These are phyloP conservation scores for Nicotiana sylvestris DNA, from an alignment of 257 asterid genomes.

Conservation along the genomic window DNA sequence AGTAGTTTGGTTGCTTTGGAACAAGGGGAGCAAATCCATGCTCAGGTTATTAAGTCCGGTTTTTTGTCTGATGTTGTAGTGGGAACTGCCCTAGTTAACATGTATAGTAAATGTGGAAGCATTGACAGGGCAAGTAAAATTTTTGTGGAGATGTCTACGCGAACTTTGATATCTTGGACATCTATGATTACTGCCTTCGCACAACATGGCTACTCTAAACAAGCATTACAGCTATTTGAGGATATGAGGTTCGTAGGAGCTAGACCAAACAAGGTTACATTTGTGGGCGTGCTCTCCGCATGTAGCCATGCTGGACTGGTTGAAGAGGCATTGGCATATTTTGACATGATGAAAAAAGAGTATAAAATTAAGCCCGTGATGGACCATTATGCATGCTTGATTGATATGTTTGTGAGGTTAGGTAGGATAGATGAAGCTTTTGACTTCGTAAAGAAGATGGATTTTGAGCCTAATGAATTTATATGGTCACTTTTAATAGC, in stretches of 20 bases:
- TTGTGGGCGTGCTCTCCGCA: slow-evolving; percentile 79
- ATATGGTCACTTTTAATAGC: slow-evolving; percentile 83
- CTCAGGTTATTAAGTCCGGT: slow-evolving; percentile 69
- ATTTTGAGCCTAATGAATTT: slow-evolving; percentile 55
- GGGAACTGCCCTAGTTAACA: slow-evolving; percentile 80
- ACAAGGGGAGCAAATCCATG: slow-evolving; percentile 93
- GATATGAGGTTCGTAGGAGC: slow-evolving; percentile 84
- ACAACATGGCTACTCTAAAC: slow-evolving; percentile 60
- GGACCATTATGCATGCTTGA: slow-evolving; percentile 78
- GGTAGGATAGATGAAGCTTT: slow-evolving; percentile 76
- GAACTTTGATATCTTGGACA: slow-evolving; percentile 91
- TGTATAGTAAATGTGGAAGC: slow-evolving; percentile 92
- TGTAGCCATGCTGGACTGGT: slow-evolving; percentile 89
- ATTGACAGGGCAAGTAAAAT: slow-evolving; percentile 67
- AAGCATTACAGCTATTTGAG: slow-evolving; percentile 68
- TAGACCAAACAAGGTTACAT: slow-evolving; percentile 78
- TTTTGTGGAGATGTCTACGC: slow-evolving; percentile 64
- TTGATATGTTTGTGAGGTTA: slow-evolving; percentile 75
- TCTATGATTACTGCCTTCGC: slow-evolving; percentile 73
- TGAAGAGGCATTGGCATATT: slow-evolving; percentile 59
- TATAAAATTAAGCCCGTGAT: slow-evolving; percentile 62
- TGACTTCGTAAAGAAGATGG: slow-evolving; percentile 45
- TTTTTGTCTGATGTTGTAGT: slow-evolving; percentile 68
- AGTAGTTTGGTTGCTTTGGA: slow-evolving; percentile 71
- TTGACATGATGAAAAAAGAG: slow-evolving; percentile 64